Conservation (phyloP, 2,329 filamentous ascomycete species). For the Calonectria pauciramosa region DNA sequence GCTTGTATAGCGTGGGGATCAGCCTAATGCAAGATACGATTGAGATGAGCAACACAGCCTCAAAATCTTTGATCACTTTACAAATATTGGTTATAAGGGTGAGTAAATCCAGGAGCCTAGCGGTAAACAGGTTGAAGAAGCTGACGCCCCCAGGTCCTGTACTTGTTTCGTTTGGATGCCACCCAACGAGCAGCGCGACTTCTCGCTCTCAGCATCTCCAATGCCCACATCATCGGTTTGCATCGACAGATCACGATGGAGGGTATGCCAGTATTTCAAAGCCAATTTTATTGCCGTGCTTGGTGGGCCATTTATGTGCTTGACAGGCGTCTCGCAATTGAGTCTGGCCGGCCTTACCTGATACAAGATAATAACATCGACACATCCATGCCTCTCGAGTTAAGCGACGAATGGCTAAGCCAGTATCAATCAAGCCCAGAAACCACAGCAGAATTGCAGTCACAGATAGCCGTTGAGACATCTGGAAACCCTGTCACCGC, state of each 20-base stretch:
- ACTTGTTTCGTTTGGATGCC: slow-evolving; percentile 35
- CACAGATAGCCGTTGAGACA: slow-evolving; percentile 18
- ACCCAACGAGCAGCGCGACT: slow-evolving; percentile 33
- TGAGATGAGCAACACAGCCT: slow-evolving; percentile 32
- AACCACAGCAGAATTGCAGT: slow-evolving; percentile 5
- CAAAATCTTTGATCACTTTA: slow-evolving; percentile 32
- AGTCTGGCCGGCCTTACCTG: slow-evolving; percentile 34
- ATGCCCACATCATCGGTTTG: slow-evolving; percentile 33
- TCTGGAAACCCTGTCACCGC: slow-evolving; percentile 16
- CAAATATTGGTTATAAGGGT: slow-evolving; percentile 33
- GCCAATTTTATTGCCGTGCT: slow-evolving; percentile 31
- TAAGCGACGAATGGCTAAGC: slow-evolving; percentile 35
- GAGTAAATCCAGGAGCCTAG: background rate
- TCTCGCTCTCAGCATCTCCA: slow-evolving; percentile 26
- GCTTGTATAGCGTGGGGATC: slow-evolving; percentile 30
- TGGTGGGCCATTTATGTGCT: slow-evolving; percentile 35
- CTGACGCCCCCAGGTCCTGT: slow-evolving; percentile 21
- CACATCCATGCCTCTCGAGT: slow-evolving; percentile 25
- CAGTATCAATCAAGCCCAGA: slow-evolving; percentile 6
- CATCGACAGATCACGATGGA: slow-evolving; percentile 34
- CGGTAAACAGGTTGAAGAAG: background rate
- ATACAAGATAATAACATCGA: slow-evolving; percentile 38
- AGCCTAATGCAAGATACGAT: slow-evolving; percentile 28
- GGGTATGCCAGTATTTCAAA: slow-evolving; percentile 28
- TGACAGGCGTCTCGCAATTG: slow-evolving; percentile 34